Evolutionary conservation across 192 early-diverging fungal species (phyloP).

Genomic region (Umbelopsis sp.): DNA sequence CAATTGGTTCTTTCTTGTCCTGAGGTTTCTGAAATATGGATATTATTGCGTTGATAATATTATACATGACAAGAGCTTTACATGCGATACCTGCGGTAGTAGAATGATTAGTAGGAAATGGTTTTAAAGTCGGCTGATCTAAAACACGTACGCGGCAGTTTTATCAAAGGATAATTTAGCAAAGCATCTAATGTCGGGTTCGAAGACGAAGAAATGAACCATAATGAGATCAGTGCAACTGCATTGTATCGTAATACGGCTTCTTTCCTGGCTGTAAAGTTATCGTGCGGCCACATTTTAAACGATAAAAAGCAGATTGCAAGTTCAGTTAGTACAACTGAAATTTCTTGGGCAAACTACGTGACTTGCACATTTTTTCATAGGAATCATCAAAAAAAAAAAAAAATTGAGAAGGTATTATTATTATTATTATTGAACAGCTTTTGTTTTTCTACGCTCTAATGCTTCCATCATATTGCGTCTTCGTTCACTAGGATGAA

Average conservation of each 20-base stretch:
- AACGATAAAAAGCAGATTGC: neutral
- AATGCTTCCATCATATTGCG: slow-evolving; percentile 37
- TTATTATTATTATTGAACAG: neutral
- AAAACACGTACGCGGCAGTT: slow-evolving; percentile 13
- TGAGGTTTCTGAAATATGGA: slow-evolving; percentile 6
- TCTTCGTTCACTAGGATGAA: slow-evolving; percentile 30
- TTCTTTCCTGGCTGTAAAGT: slow-evolving; percentile 6
- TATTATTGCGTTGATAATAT: slow-evolving; percentile 7
- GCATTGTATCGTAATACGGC: neutral
- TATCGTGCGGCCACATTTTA: slow-evolving; percentile 7
- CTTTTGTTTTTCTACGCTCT: slow-evolving; percentile 25
- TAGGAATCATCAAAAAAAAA: neutral
- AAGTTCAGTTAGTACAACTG: neutral
- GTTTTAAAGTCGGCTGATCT: neutral
- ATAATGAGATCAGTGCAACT: neutral
- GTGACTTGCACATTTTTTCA: slow-evolving; percentile 6
- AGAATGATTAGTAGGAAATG: neutral
- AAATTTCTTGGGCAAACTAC: neutral
- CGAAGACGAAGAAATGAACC: slow-evolving; percentile 7
- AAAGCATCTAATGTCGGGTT: neutral
- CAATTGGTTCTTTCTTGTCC: neutral
- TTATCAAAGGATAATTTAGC: slow-evolving; percentile 5
- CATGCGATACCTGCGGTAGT: neutral
- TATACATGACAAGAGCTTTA: slow-evolving; percentile 11
- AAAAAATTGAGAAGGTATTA: neutral